These are phyloP conservation scores for Hordeum marinum DNA, from an alignment of 176 grass and related monocot genomes.

Conservation along the genomic window DNA sequence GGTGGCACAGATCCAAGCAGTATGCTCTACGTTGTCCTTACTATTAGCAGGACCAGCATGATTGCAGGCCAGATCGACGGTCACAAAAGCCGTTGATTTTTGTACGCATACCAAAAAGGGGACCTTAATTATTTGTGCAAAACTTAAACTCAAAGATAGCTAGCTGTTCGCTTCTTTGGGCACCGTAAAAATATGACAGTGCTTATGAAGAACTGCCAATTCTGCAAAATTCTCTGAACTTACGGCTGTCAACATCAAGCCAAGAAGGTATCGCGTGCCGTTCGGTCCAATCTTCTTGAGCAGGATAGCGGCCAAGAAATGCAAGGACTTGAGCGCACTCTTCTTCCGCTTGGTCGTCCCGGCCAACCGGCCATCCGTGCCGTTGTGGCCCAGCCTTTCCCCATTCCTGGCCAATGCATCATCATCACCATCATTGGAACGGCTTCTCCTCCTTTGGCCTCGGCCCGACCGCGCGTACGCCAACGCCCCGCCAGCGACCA, in stretches of 20 bases:
- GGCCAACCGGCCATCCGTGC: conserved; percentile 20
- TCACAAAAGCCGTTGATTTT: neutral
- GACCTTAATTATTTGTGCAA: neutral
- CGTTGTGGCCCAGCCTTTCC: conserved; percentile 31
- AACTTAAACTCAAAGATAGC: neutral
- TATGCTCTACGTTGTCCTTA: neutral
- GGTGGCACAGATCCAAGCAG: neutral
- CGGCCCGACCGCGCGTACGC: conserved; percentile 60
- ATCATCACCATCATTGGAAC: neutral
- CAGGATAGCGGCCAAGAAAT: conserved; percentile 80
- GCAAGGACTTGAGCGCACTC: conserved; percentile 65
- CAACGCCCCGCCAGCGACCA: conserved; percentile 79
- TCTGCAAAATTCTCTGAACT: conserved; percentile 16
- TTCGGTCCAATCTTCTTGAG: conserved; percentile 72
- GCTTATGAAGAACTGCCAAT: neutral
- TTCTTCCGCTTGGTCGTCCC: conserved; percentile 32
- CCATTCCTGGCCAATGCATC: conserved; percentile 28
- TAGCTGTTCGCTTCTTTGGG: neutral
- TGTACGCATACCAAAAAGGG: neutral
- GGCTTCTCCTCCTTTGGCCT: conserved; percentile 19
- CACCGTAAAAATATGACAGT: neutral
- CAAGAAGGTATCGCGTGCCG: conserved; percentile 64
- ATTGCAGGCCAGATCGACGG: neutral
- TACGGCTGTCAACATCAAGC: conserved; percentile 59
- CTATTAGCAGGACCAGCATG: conserved; percentile 5